Evolutionary conservation across 2,329 filamentous ascomycete species (phyloP).

Genomic region (Fusarium hostae): DNA sequence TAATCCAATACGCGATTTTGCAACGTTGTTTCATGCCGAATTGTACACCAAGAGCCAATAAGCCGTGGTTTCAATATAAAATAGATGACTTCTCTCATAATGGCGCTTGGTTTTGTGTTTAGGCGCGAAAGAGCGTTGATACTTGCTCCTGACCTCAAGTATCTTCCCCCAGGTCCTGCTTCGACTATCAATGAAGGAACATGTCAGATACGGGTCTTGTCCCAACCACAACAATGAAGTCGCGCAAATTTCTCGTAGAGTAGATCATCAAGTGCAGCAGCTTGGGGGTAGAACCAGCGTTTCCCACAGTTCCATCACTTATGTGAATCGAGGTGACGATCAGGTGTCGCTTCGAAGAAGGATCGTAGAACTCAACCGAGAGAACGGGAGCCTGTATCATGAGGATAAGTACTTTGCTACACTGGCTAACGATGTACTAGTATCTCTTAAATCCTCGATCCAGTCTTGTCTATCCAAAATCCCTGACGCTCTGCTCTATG

Average conservation of each 20-base stretch:
- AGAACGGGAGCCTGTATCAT: not conserved
- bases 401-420: not conserved
- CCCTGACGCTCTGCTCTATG: not conserved
- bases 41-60: not conserved
- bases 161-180: not conserved
- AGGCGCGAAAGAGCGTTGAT: not conserved
- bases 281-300: not conserved
- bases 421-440: not conserved
- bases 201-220: not conserved
- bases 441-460: not conserved
- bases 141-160: not conserved
- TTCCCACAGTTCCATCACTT: not conserved
- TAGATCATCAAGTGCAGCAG: not conserved
- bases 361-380: constrained; percentile 2
- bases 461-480: not conserved
- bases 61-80: not conserved
- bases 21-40: not conserved
- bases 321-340: not conserved
- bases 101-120: not conserved
- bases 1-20: not conserved
- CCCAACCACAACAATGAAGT: not conserved
- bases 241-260: not conserved
- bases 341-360: not conserved
- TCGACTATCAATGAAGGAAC: not conserved
- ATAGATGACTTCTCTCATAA: not conserved